Conservation (phyloP, 495 filamentous ascomycete genomes). For the Aspergillus bridgeri region DNA sequence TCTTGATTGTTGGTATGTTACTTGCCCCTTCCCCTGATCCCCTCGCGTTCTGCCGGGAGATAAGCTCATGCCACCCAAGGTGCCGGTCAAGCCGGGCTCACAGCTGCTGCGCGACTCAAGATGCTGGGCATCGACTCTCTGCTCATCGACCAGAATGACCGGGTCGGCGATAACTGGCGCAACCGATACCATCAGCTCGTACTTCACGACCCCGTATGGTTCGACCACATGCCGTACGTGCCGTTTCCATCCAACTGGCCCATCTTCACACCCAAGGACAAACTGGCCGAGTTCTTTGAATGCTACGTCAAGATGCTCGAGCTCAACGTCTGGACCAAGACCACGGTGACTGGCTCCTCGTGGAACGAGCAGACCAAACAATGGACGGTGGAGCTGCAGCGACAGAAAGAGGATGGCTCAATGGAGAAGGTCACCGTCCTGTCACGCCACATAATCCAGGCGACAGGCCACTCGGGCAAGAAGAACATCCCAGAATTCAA, state of each 20-base stretch:
- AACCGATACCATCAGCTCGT: constrained; percentile 61
- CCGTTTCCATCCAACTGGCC: constrained; percentile 65
- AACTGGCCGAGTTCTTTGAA: constrained; percentile 76
- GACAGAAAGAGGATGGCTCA: constrained; percentile 45
- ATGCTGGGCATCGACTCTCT: constrained; percentile 63
- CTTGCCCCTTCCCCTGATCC: neutral
- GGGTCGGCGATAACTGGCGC: constrained; percentile 76
- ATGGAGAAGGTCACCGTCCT: constrained; percentile 54
- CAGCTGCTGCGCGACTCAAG: constrained; percentile 65
- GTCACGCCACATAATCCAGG: constrained; percentile 66
- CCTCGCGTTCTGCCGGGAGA: neutral
- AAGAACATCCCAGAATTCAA: constrained; percentile 60
- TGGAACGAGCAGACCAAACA: constrained; percentile 52
- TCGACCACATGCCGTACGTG: constrained; percentile 72
- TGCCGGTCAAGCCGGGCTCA: constrained; percentile 54
- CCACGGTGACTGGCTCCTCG: constrained; percentile 45
- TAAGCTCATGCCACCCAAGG: constrained; percentile 21
- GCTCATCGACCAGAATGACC: constrained; percentile 61
- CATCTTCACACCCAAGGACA: constrained; percentile 75
- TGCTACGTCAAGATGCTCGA: constrained; percentile 70
- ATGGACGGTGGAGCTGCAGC: constrained; percentile 61
- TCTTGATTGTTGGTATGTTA: constrained; percentile 63
- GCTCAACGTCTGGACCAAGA: constrained; percentile 69
- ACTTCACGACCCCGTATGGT: constrained; percentile 75
- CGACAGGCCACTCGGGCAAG: constrained; percentile 72